These are phyloP conservation scores for Wickerhamiella domercqiae DNA, from an alignment of 805 yeast genomes.

Conservation along the genomic window DNA sequence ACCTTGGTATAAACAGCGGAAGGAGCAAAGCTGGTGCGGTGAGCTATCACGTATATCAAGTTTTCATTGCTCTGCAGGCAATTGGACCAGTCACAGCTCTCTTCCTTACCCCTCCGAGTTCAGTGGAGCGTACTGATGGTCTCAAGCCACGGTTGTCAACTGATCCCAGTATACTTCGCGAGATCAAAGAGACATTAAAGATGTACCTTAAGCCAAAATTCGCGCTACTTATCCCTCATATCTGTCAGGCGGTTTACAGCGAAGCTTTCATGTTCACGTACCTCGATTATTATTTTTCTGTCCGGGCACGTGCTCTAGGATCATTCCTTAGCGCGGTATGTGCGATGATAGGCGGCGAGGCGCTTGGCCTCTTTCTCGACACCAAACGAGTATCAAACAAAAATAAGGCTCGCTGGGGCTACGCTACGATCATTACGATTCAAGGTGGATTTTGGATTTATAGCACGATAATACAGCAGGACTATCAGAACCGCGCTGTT, in stretches of 20 bases:
- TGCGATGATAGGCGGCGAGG: constrained; percentile 33
- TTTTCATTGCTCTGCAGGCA: constrained; percentile 15
- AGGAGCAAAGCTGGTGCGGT: constrained; percentile 10
- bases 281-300: constrained; percentile 29
- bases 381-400: constrained; percentile 27
- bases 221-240: constrained; percentile 8
- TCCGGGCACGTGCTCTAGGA: constrained; percentile 43
- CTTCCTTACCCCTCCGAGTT: constrained; percentile 13
- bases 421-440: constrained; percentile 28
- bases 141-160: constrained; percentile 8
- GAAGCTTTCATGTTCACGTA: constrained; percentile 11
- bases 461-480: constrained; percentile 14
- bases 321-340: constrained; percentile 36
- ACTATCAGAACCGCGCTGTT: constrained; percentile 7
- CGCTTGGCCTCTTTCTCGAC: constrained; percentile 29
- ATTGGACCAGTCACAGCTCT: constrained; percentile 15
- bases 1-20: constrained; percentile 12
- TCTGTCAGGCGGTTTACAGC: constrained; percentile 11
- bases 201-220: constrained; percentile 6
- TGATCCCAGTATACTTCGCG: constrained; percentile 1
- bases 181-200: constrained; percentile 9
- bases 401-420: constrained; percentile 33
- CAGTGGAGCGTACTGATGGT: constrained; percentile 22
- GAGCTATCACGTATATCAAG: constrained; percentile 7
- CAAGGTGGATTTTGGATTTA: constrained; percentile 25